phyloP scores from a whole-genome alignment of 805 yeast genomes.

The Barnettozyma sp. region DNA sequence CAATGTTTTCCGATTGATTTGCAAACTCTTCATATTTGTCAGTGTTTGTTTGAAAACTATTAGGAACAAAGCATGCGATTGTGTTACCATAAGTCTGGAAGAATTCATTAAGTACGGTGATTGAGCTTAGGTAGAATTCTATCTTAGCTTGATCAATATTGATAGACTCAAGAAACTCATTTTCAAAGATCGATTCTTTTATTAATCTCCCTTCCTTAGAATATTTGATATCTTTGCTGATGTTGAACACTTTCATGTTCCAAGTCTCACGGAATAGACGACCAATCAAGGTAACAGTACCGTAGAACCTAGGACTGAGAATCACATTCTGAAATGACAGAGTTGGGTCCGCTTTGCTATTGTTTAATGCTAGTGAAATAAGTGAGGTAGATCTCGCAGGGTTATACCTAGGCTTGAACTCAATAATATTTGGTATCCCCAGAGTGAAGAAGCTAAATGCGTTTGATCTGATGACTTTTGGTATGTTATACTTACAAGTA shows the following conservation, averaged over 20 bases:
- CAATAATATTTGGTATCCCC: conserved; percentile 36
- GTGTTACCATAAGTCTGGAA: conserved; percentile 57
- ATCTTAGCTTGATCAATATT: conserved; percentile 44
- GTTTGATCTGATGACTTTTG: conserved; percentile 41
- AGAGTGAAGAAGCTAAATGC: conserved; percentile 38
- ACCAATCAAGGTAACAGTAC: conserved; percentile 70
- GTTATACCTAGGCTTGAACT: conserved; percentile 36
- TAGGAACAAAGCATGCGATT: conserved; percentile 57
- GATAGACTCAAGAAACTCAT: conserved; percentile 32
- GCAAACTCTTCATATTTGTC: conserved; percentile 54
- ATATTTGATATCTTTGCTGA: conserved; percentile 28
- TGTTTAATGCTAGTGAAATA: conserved; percentile 11
- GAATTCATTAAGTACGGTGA: conserved; percentile 61
- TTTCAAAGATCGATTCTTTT: conserved; percentile 30
- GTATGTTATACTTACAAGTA: conserved; percentile 65
- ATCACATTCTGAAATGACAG: conserved; percentile 66
- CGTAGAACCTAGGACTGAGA: conserved; percentile 87
- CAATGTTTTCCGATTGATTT: conserved; percentile 85
- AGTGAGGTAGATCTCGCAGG: conserved; percentile 6
- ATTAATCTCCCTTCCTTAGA: conserved; percentile 27
- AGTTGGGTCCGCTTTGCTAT: conserved; percentile 16
- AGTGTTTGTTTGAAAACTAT: conserved; percentile 35
- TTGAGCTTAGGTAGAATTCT: conserved; percentile 65
- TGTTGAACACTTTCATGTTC: conserved; percentile 59
- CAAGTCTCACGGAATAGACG: conserved; percentile 76